These are phyloP conservation scores for Sanghuangporus sanghuang DNA, from an alignment of 1,284 basidiomycete species.

Conservation along the genomic window DNA sequence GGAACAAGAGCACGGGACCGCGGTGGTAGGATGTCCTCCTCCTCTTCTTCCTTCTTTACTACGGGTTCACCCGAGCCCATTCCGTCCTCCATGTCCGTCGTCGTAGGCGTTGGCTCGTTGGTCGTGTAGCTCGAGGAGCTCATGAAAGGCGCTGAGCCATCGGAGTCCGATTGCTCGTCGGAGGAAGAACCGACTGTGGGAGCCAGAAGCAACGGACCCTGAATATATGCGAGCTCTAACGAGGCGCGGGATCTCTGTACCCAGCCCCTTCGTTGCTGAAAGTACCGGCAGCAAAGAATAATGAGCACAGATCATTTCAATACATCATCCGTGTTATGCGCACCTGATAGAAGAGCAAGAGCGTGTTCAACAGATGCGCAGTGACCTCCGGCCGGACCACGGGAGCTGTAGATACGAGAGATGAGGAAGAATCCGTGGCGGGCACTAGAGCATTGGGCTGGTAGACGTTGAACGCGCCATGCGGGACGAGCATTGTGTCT, in stretches of 20 bases:
- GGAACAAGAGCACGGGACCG: neutral
- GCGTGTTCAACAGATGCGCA: conserved; percentile 52
- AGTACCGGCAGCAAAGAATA: neutral
- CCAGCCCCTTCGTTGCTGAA: conserved; percentile 53
- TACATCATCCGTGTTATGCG: neutral
- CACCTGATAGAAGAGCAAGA: conserved; percentile 55
- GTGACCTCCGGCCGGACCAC: conserved; percentile 33
- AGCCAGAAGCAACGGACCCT: conserved; percentile 20
- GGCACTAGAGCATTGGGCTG: neutral
- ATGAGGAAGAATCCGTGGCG: neutral
- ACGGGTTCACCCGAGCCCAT: neutral
- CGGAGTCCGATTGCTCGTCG: conserved; percentile 26
- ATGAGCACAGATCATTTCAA: neutral
- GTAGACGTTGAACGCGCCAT: neutral
- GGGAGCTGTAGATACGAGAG: conserved; percentile 18
- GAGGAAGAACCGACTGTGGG: conserved; percentile 23
- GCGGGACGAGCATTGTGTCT: neutral
- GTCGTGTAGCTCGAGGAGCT: conserved; percentile 23
- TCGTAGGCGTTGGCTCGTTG: conserved; percentile 17
- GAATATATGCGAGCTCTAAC: conserved; percentile 35
- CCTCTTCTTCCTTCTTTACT: conserved; percentile 14
- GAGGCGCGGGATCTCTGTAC: conserved; percentile 48
- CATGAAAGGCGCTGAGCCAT: conserved; percentile 22
- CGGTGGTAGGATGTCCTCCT: neutral
- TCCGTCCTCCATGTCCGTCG: neutral